These are phyloP conservation scores for Podospora comata DNA, from an alignment of 495 filamentous ascomycete genomes.

Conservation along the genomic window DNA sequence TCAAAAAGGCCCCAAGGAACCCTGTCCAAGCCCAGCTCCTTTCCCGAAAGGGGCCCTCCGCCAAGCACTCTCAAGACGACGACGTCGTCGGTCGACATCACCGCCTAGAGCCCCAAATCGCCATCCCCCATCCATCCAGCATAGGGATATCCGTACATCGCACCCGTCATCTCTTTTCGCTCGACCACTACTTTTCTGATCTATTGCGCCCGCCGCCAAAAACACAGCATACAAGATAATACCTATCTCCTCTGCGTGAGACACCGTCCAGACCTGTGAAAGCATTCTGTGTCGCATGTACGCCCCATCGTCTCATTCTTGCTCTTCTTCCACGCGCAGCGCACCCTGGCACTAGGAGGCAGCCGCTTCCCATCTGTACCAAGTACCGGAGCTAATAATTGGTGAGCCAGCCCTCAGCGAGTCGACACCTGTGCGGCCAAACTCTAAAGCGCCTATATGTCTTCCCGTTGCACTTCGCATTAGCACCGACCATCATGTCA, in stretches of 20 bases:
- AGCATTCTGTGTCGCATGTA: slow-evolving; percentile 5
- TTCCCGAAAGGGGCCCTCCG: slow-evolving; percentile 7
- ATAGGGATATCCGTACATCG: background rate
- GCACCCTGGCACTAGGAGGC: no score
- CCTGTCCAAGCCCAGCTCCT: slow-evolving; percentile 8
- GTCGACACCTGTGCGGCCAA: slow-evolving; percentile 5
- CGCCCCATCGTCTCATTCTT: background rate
- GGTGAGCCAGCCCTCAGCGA: background rate
- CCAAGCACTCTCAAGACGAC: slow-evolving; percentile 9
- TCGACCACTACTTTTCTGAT: background rate
- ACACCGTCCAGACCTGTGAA: background rate
- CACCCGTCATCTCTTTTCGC: background rate
- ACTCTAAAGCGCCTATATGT: slow-evolving; percentile 9
- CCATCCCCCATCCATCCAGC: background rate
- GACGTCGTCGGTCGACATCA: slow-evolving; percentile 12
- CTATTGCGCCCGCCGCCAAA: no score
- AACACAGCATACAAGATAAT: background rate
- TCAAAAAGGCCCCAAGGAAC: slow-evolving; percentile 3
- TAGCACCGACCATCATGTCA: slow-evolving; percentile 22
- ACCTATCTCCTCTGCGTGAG: no score
- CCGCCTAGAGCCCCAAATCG: background rate
- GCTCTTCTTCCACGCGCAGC: background rate
- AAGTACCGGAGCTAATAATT: background rate
- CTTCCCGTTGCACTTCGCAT: slow-evolving; percentile 16
- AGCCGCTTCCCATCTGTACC: background rate